A percentile compares a stretch with the other conserved stretches of the same genome.
phyloP scores from a whole-genome alignment of 2,329 filamentous ascomycete genomes.

The Curvularia eragrostidis region DNA sequence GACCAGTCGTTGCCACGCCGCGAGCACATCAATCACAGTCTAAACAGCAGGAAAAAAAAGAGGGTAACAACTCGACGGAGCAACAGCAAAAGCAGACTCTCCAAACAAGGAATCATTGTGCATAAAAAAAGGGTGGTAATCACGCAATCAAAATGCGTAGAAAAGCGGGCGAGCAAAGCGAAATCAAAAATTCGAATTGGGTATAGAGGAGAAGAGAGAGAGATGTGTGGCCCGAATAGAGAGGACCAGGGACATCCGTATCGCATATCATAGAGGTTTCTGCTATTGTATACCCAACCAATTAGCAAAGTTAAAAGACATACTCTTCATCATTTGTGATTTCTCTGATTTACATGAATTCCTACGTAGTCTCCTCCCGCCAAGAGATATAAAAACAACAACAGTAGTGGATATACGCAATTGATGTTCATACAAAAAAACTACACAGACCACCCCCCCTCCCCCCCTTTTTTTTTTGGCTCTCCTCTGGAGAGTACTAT shows the following conservation, averaged over 20 bases:
- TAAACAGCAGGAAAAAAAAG: not conserved
- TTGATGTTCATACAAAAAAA: no score
- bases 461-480: no score
- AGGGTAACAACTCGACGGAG: not conserved
- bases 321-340: not conserved
- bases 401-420: no score
- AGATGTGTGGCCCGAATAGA: not conserved
- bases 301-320: not conserved
- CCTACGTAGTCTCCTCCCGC: no score
- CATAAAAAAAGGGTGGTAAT: not conserved
- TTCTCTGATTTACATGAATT: no score
- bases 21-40: not conserved
- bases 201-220: not conserved
- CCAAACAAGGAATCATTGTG: not conserved
- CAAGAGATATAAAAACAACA: no score
- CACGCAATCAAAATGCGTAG: not conserved
- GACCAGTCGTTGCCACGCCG: not conserved
- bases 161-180: not conserved
- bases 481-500: not conserved
- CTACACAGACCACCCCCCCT: no score
- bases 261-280: not conserved
- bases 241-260: not conserved
- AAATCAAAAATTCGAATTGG: not conserved
- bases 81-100: not conserved
- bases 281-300: not conserved